Conservation (phyloP, 768 basidiomycete species). For the Tephrocybe sp. region DNA sequence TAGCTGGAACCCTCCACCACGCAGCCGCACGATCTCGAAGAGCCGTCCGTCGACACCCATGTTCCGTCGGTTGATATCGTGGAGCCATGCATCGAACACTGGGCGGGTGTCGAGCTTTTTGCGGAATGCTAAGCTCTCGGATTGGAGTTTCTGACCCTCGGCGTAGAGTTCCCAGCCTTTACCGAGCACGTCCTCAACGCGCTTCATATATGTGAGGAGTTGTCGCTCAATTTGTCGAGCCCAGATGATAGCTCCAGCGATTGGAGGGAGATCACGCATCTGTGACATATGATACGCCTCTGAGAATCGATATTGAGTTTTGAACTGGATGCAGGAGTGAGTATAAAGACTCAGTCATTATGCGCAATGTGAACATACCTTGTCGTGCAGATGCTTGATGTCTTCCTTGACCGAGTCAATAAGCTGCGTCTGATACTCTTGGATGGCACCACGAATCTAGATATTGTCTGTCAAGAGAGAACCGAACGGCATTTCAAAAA, state of each 20-base stretch:
- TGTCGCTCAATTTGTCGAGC: constrained; percentile 98
- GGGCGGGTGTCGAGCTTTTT: constrained; percentile 94
- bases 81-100: constrained; percentile 94
- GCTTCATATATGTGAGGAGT: constrained; percentile 95
- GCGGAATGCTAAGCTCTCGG: constrained; percentile 87
- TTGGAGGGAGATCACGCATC: constrained; percentile 97
- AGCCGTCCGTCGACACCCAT: constrained; percentile 89
- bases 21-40: constrained; percentile 83
- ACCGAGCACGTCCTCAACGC: constrained; percentile 96
- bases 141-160: constrained; percentile 97
- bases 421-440: constrained; percentile 98
- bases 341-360: not conserved
- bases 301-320: constrained; percentile 92
- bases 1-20: constrained; percentile 77
- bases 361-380: constrained; percentile 41
- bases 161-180: constrained; percentile 99
- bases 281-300: constrained; percentile 98
- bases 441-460: constrained; percentile 95
- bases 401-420: constrained; percentile 99
- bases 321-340: constrained; percentile 58
- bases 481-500: not conserved
- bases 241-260: constrained; percentile 98
- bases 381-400: constrained; percentile 92
- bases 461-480: not conserved
- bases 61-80: constrained; percentile 90